Conservation (phyloP, 805 yeast genomes). For the Sporopachydermia quercuum region DNA sequence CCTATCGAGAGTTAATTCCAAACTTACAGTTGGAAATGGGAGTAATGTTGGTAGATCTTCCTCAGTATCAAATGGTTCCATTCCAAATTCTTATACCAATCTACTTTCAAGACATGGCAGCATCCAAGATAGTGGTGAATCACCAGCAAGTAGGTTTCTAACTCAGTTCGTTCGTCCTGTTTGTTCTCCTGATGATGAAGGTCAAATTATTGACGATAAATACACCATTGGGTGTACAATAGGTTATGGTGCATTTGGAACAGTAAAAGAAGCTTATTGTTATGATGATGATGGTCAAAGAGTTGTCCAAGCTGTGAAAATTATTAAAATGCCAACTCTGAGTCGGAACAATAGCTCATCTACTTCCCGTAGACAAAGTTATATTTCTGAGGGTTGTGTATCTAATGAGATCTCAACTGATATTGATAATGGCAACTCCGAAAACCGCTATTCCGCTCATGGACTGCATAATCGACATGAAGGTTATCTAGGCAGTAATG, state of each 20-base stretch:
- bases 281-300: slow-evolving; percentile 15
- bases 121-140: neutral
- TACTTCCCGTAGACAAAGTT: slow-evolving; percentile 15
- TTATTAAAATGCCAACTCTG: neutral
- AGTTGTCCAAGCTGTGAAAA: slow-evolving; percentile 6
- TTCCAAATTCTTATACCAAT: neutral
- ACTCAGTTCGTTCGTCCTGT: slow-evolving; percentile 1
- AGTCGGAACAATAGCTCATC: slow-evolving; percentile 6
- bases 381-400: neutral
- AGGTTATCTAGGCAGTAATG: slow-evolving; percentile 41
- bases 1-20: neutral
- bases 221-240: slow-evolving; percentile 53
- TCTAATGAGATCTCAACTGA: slow-evolving; percentile 10
- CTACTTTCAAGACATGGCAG: neutral
- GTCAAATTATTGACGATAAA: slow-evolving; percentile 46
- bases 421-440: too few species aligned
- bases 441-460: too few species aligned
- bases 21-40: too few species aligned
- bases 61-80: neutral
- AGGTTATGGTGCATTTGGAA: slow-evolving; percentile 87
- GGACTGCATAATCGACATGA: too few species aligned
- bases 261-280: slow-evolving; percentile 51
- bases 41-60: neutral
- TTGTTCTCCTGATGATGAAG: slow-evolving; percentile 37
- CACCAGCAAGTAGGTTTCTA: neutral